Conservation (phyloP, 495 filamentous ascomycete species). For the Xylaria venustula region DNA sequence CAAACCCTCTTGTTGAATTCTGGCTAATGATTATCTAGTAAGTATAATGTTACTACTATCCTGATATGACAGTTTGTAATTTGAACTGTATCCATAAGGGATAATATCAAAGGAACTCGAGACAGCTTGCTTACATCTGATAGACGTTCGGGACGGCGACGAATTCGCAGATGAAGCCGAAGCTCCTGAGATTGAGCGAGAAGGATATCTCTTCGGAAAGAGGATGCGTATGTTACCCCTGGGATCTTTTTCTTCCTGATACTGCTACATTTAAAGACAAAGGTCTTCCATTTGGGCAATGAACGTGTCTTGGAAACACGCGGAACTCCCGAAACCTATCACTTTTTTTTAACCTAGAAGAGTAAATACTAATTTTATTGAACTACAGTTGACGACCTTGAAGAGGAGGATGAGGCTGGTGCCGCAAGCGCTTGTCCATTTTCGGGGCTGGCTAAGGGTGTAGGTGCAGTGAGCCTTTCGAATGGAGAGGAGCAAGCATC, state of each 20-base stretch:
- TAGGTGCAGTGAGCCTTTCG: neutral
- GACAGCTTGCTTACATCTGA: neutral
- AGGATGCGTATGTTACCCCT: too few species aligned
- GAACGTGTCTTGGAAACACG: too few species aligned
- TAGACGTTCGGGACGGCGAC: constrained; percentile 65
- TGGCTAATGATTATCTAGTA: constrained; percentile 6
- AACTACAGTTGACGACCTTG: constrained; percentile 35
- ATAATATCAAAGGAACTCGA: neutral
- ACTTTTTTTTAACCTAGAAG: too few species aligned
- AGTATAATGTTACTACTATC: neutral
- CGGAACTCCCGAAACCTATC: too few species aligned
- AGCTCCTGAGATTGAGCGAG: constrained; percentile 54
- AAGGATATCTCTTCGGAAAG: constrained; percentile 57
- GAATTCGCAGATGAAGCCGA: constrained; percentile 63
- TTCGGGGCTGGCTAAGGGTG: constrained; percentile 13
- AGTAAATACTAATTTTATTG: too few species aligned
- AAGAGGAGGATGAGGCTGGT: constrained; percentile 18
- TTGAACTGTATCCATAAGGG: neutral
- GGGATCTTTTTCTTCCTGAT: too few species aligned
- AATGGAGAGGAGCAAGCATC: neutral
- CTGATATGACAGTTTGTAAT: neutral
- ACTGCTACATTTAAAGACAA: too few species aligned
- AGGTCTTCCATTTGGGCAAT: too few species aligned
- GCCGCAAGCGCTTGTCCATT: constrained; percentile 21
- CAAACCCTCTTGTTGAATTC: neutral